Evolutionary conservation across 257 asterid species (phyloP), one percentile per base, ranked within the genome.

Genomic region (Solanum sejunctum): DNA sequence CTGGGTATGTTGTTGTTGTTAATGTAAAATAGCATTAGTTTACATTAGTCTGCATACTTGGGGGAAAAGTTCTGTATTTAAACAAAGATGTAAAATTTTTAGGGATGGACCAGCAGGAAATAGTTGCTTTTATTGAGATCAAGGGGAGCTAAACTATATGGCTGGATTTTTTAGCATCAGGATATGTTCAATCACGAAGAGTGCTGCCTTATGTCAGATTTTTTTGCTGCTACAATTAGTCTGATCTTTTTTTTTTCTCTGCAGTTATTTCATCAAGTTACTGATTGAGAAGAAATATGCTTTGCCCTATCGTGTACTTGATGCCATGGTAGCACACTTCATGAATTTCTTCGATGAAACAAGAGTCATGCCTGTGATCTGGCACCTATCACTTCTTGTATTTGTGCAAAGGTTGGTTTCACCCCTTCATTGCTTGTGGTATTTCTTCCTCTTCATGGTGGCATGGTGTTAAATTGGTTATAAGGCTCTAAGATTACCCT

Each of bases 301-400:
- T 39, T 89, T 97, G 92, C 98, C 99, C 52, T 97, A 95, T 88
- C 98, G 98, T 80, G 99, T 95, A 12, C 93, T 97, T 61, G 98
- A 97, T 89, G 98, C 98, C 17, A 89, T 97, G 94, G 97, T 93
- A 72, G 92, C 91, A 86, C 99, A 97, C 88, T 97, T 95, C 86
- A 90, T 94, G 99, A 93, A 55, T 88, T 95, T 93, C 91, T 86
- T 84, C 18, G 94, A 91, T 11, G 98, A 96, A 47, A 86, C 96
- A 16, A 93, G 97, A 85, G 85, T 88, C 89, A 97, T 97, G 99
- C 99, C 98, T 69, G 98, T 95, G 84, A 95, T 97, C 85, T 97
- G 99, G 98, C 99, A 97, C 86, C 98, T 92, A 86, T 97, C 98
- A 58, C 98, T 97, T 84, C 98, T 97, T 84, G 98, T 97, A 86